Evolutionary conservation across 768 basidiomycete genomes (phyloP).

Genomic region (Suillus luteus): DNA sequence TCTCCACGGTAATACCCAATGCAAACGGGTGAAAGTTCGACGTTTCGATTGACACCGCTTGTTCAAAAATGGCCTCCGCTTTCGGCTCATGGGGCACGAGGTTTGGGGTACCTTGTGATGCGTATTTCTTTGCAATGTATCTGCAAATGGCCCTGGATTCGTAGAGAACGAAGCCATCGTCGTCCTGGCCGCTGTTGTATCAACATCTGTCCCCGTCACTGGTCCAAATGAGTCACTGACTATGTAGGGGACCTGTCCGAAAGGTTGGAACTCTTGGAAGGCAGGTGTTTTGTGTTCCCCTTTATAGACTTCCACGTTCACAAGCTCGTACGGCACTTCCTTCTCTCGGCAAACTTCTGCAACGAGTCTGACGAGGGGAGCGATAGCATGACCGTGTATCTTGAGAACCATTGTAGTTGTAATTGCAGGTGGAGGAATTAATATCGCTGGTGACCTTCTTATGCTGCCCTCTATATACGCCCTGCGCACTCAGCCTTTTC

Average conservation of each 20-base stretch:
- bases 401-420: constrained; percentile 20
- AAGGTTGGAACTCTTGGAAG: constrained; percentile 33
- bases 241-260: constrained; percentile 38
- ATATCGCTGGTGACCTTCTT: not conserved
- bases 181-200: constrained; percentile 35
- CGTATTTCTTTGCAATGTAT: constrained; percentile 55
- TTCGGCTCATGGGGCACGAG: constrained; percentile 47
- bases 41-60: constrained; percentile 35
- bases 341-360: constrained; percentile 19
- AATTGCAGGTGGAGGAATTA: not conserved
- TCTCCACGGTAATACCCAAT: constrained; percentile 44
- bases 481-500: not conserved
- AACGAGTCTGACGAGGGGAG: constrained; percentile 20
- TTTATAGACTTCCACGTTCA: constrained; percentile 22
- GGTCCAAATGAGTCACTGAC: constrained; percentile 5
- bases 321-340: constrained; percentile 22
- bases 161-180: constrained; percentile 58
- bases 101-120: constrained; percentile 43
- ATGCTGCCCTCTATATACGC: constrained; percentile 2
- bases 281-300: constrained; percentile 23
- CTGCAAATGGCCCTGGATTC: constrained; percentile 57
- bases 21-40: constrained; percentile 56
- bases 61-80: constrained; percentile 44
- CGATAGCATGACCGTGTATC: constrained; percentile 17
- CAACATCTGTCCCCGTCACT: not conserved